phyloP scores from a whole-genome alignment of 345 rosid genomes.

The Eucalyptus shirleyi region DNA sequence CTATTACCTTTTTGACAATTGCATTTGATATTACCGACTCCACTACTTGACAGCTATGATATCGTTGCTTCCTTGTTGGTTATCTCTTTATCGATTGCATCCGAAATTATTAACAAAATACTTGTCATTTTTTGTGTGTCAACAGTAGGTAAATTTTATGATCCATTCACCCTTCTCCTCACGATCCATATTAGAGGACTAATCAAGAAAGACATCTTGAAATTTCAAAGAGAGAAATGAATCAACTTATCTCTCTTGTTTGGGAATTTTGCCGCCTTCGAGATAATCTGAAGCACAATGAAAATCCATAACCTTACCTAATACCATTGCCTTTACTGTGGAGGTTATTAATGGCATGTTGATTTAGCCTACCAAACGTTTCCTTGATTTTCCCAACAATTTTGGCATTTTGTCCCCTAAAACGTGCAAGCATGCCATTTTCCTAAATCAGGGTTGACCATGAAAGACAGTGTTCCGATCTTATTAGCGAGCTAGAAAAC shows the following conservation, averaged over 20 bases:
- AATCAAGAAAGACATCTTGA: not conserved
- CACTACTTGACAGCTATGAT: not conserved
- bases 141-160: not conserved
- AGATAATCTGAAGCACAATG: not conserved
- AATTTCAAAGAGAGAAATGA: not conserved
- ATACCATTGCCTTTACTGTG: not conserved
- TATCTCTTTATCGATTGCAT: not conserved
- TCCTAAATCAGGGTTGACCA: no score
- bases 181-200: not conserved
- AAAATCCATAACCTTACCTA: not conserved
- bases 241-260: not conserved
- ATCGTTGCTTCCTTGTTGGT: accelerated
- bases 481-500: not conserved
- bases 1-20: not conserved
- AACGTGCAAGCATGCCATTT: no score
- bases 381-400: not conserved
- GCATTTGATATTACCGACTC: not conserved
- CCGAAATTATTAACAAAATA: accelerated
- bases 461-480: not conserved
- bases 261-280: not conserved
- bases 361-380: not conserved
- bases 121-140: not conserved
- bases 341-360: not conserved
- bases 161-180: not conserved
- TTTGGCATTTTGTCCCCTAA: no score